Conservation (phyloP, 129 eudicot species). For the Flaveria sonorensis region DNA sequence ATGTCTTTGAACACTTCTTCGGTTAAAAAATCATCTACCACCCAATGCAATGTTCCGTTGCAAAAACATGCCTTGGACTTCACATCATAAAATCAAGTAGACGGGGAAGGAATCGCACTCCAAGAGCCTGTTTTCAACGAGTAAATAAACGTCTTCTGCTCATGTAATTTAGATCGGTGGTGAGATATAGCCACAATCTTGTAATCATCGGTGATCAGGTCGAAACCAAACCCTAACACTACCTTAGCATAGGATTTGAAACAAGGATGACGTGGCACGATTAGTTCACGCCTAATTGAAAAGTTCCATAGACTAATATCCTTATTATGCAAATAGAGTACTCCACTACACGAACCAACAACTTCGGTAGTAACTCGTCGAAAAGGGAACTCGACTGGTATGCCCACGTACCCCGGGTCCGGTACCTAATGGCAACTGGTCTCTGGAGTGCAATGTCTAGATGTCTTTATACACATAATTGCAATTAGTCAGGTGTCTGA, state of each 20-base stretch:
- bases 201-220: conserved; percentile 11
- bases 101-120: conserved; percentile 6
- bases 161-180: no score
- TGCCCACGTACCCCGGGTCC: not conserved
- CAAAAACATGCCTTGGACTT: not conserved
- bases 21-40: not conserved
- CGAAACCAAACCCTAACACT: conserved; percentile 4
- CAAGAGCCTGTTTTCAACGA: conserved; percentile 4
- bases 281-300: conserved; percentile 7
- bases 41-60: conserved; percentile 27
- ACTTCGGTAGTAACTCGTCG: no score
- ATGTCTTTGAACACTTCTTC: not conserved
- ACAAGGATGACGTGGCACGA: not conserved
- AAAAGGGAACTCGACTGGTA: not conserved
- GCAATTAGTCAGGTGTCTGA: not conserved
- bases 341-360: conserved; percentile 20
- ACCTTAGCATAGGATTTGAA: not conserved
- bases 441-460: not conserved
- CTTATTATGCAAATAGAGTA: not conserved
- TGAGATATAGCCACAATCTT: not conserved
- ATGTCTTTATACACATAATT: not conserved
- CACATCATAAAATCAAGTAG: not conserved
- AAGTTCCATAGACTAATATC: conserved; percentile 18
- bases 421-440: not conserved
- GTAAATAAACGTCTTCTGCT: not conserved